Conservation (phyloP, 257 asterid species). For the Fraxinus quadrangulata region DNA sequence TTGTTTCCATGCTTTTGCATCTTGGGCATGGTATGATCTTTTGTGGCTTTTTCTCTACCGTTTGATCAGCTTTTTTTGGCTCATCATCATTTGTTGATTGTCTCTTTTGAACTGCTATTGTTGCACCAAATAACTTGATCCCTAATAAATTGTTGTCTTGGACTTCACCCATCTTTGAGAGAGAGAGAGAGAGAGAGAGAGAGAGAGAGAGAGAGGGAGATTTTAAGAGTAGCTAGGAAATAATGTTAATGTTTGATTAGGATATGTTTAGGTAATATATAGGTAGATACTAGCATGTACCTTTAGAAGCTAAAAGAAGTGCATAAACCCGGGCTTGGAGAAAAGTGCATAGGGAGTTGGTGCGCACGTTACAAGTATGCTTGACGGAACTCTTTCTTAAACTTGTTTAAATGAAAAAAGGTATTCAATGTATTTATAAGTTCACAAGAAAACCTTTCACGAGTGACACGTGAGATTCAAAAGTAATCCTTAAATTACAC, state of each 20-base stretch:
- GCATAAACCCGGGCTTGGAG: neutral
- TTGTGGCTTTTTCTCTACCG: conserved; percentile 49
- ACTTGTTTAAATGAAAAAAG: too few relatives aligned
- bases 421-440: too few relatives aligned
- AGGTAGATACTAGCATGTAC: conserved; percentile 24
- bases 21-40: conserved; percentile 88
- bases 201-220: conserved; percentile 6
- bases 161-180: conserved; percentile 45
- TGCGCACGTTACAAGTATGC: too few relatives aligned
- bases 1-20: conserved; percentile 94
- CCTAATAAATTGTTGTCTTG: conserved; percentile 48
- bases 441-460: too few relatives aligned
- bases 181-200: conserved; percentile 8
- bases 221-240: conserved; percentile 4
- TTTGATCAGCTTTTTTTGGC: conserved; percentile 28
- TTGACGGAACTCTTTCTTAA: too few relatives aligned
- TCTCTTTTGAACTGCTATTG: conserved; percentile 43
- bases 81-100: conserved; percentile 19
- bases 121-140: conserved; percentile 78
- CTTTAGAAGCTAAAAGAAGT: conserved; percentile 19
- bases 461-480: too few relatives aligned
- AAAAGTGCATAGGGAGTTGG: too few relatives aligned
- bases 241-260: conserved; percentile 31
- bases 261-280: conserved; percentile 2
- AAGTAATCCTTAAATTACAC: neutral